A percentile compares a stretch with the other conserved stretches of the same genome.
Evolutionary conservation across 495 filamentous ascomycete genomes (phyloP).

Genomic region (Tuber borchii): DNA sequence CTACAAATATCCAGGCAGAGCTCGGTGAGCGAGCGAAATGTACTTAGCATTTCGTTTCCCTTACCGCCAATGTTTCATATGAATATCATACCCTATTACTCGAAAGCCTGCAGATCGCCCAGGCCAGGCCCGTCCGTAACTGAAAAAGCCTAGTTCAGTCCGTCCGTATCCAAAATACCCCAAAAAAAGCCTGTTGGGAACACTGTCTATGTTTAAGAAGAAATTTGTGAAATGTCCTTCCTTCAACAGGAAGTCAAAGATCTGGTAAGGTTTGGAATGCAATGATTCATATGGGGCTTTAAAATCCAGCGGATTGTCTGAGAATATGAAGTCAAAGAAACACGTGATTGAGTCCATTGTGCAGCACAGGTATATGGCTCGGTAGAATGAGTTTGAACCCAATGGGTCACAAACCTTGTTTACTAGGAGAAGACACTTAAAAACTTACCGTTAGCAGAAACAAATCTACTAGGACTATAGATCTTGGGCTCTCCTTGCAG

Average conservation of each 20-base stretch:
- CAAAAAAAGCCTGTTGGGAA: slow-evolving; percentile 8
- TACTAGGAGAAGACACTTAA: not conserved
- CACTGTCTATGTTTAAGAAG: too few species aligned
- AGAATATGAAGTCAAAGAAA: too few species aligned
- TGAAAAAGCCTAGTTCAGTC: too few species aligned
- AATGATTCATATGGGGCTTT: slow-evolving; percentile 11
- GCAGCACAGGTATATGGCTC: not conserved
- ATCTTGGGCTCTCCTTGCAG: not conserved
- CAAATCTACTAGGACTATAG: not conserved
- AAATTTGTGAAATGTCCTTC: too few species aligned
- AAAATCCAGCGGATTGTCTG: not conserved
- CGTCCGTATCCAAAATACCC: too few species aligned
- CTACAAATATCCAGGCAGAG: too few species aligned
- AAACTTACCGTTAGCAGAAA: not conserved
- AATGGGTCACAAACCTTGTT: not conserved
- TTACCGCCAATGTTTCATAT: too few species aligned
- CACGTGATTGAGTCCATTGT: not conserved
- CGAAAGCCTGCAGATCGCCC: too few species aligned
- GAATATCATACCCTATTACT: too few species aligned
- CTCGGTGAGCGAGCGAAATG: too few species aligned
- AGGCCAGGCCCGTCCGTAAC: too few species aligned
- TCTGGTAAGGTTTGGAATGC: slow-evolving; percentile 10
- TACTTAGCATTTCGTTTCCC: too few species aligned
- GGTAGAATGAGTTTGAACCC: not conserved
- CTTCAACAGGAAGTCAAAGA: slow-evolving; percentile 11